A percentile compares a stretch with the other conserved stretches of the same genome.
phyloP scores from a whole-genome alignment of 805 yeast species.

The Naumovozyma dairenensis region DNA sequence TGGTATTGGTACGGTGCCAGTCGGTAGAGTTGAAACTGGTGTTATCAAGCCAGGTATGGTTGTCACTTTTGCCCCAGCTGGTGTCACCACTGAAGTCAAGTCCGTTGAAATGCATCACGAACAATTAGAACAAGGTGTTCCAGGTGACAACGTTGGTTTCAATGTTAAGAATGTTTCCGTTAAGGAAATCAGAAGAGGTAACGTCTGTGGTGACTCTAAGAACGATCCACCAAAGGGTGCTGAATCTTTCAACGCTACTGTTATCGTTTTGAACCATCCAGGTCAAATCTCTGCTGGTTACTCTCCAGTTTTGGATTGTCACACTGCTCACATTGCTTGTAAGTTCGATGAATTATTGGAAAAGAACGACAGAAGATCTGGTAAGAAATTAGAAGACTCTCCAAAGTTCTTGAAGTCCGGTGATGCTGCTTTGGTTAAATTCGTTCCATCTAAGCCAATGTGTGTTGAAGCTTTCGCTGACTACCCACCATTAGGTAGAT shows the following conservation, averaged over 20 bases:
- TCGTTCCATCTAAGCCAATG: conserved; percentile 83
- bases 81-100: conserved; percentile 83
- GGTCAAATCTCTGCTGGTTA: conserved; percentile 88
- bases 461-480: conserved; percentile 92
- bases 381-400: conserved; percentile 78
- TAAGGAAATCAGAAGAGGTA: conserved; percentile 86
- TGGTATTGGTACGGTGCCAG: conserved; percentile 88
- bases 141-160: conserved; percentile 90
- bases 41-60: conserved; percentile 85
- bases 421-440: conserved; percentile 89
- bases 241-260: conserved; percentile 77
- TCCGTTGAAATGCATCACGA: conserved; percentile 86
- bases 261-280: conserved; percentile 82
- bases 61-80: conserved; percentile 83
- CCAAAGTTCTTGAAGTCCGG: conserved; percentile 95
- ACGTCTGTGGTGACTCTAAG: conserved; percentile 86
- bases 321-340: conserved; percentile 91
- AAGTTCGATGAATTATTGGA: conserved; percentile 68
- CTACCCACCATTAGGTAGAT: conserved; percentile 96
- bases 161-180: conserved; percentile 86
- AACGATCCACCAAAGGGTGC: conserved; percentile 78
- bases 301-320: conserved; percentile 86
- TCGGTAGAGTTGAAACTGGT: conserved; percentile 93
- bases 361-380: conserved; percentile 89
- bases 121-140: conserved; percentile 65